Evolutionary conservation across 257 asterid species (phyloP), one percentile per base, ranked within the genome.

Genomic region (Scutellaria minor): DNA sequence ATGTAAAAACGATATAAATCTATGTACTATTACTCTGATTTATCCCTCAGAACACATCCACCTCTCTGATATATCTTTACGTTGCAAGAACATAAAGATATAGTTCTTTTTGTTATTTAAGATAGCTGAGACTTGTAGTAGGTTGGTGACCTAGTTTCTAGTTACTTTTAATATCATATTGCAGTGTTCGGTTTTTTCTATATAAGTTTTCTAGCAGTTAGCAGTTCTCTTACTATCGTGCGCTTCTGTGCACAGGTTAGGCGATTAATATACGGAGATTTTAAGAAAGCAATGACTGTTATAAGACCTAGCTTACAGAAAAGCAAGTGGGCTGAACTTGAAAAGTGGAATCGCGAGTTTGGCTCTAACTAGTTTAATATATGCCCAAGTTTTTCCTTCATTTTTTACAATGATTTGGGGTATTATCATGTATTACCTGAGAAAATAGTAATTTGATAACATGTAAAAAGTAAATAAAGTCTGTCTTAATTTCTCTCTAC

Each of bases 241-340:
- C 42, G 10, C 57, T 53, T 4, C 4, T 31, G 37, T 59, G 39
- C 78, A 75, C 96, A 94, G 99, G 94, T 94, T 11, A 78, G 99
- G 82, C 83, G 84, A 50, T 76, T 94, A 74, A 86, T 78, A 58
- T 91, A 88, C 51, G 93, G 67, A 66, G 99, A 94, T 80, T 94
- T 91, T 77, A 81, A 77, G 61, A 91, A 91, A 80, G 96, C 99
- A 52, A 89, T 83, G 96, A 78, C 83, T 48, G 96, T 85, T 35
- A 84, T 94, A 10, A 74, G 95, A 46, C 97, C 99, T 13, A 94
- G 99, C 84, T 85, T 94, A 72, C 94, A 89, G 80, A 88, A 84
- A 86, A 83, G 88, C 83, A 89, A 88, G 83, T 94, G 99, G 99
- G 86, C 81, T 74, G 99, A 94, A 78, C 96, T 94, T 22, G 97